Base-by-base conservation (phyloP, 495 filamentous ascomycete genomes). In the Penicillium ochrochloron region DNA sequence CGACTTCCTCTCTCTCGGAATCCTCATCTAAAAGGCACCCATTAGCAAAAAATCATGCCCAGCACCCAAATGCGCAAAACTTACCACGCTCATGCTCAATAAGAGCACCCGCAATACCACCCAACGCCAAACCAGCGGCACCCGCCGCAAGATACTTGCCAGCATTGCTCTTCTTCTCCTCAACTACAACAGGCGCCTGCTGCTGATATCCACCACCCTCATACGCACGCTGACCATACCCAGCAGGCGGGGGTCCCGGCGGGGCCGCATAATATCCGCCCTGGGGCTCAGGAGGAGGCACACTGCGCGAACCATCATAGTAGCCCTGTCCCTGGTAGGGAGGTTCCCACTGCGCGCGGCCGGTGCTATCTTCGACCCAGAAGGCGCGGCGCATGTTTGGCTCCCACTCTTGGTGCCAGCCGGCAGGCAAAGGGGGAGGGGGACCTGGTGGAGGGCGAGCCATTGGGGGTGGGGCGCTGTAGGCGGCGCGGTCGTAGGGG, bases 381-480 rank as follows among this genome's bases (percentile, higher is more conserved):
- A 84, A 87, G 72, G 84, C 89, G 59, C 84, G 84, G 58, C 86
- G 82, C 48, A 76, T 70, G 44, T 75, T 77, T 44, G 81, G 78
- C 59, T 90, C 87, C 82, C 83, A 90, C 61, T 80, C 80, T 21
- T 86, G 81, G 52, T 75, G 68, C 88, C 88, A 90, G 63, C 86
- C 88, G 0, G 72, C 58, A 2, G 87, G 85, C 25, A 88, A 77
- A 19, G 84, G 82, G 10, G 85, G 84, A 46, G 77, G 78, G 27
- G 78, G 76, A 37, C 66, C 62, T 9, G 69, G 69, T 12, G 78
- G 78, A 39, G 77, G 76, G 3, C 75, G 76, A 54, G 70, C 53
- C 41, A 60, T 59, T 21, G 72, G 66, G 1, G 65, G 69, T 17
- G 69, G 71, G 27, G 68, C 64, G 57, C 63, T 65, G 68, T 70